Percentiles rank a stretch among this genome's conserved stretches.
These are phyloP conservation scores for Clitopilus passeckerianus DNA, from an alignment of 768 basidiomycete genomes.

Conservation along the genomic window DNA sequence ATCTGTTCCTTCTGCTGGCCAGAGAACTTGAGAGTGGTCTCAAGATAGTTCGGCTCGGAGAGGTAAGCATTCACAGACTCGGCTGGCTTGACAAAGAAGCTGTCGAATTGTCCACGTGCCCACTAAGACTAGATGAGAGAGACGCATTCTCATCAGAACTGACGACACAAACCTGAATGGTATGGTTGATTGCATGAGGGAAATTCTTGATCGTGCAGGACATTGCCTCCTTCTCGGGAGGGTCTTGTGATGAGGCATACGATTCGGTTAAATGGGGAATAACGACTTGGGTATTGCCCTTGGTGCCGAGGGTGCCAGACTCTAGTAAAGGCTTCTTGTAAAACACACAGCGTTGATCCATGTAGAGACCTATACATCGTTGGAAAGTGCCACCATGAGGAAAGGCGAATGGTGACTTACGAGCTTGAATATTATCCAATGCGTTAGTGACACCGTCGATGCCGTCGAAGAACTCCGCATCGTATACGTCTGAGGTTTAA, in stretches of 20 bases:
- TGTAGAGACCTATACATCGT: conserved; percentile 69
- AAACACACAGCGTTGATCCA: conserved; percentile 98
- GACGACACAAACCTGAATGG: conserved; percentile 70
- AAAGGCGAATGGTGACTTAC: conserved; percentile 39
- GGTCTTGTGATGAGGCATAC: conserved; percentile 96
- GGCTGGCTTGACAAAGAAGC: conserved; percentile 88
- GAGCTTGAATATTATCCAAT: conserved; percentile 93
- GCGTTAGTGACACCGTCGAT: conserved; percentile 97
- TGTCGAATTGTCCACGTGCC: conserved; percentile 91
- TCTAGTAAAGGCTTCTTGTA: conserved; percentile 94
- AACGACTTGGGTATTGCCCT: conserved; percentile 95
- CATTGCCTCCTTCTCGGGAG: conserved; percentile 95
- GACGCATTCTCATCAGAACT: not conserved
- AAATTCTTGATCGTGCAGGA: conserved; percentile 99
- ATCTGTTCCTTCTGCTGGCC: conserved; percentile 90
- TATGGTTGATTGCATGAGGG: conserved; percentile 96
- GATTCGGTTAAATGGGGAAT: conserved; percentile 94
- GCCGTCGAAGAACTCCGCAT: conserved; percentile 79
- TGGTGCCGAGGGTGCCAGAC: conserved; percentile 96
- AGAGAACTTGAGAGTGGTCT: conserved; percentile 84
- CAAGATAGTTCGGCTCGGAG: conserved; percentile 93
- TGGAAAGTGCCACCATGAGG: conserved; percentile 5
- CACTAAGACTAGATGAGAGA: conserved; percentile 46
- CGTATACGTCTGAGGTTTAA: conserved; percentile 57
- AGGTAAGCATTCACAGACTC: conserved; percentile 95